Evolutionary conservation across 2,329 filamentous ascomycete species (phyloP).

Genomic region (Talaromyces pinophilus): DNA sequence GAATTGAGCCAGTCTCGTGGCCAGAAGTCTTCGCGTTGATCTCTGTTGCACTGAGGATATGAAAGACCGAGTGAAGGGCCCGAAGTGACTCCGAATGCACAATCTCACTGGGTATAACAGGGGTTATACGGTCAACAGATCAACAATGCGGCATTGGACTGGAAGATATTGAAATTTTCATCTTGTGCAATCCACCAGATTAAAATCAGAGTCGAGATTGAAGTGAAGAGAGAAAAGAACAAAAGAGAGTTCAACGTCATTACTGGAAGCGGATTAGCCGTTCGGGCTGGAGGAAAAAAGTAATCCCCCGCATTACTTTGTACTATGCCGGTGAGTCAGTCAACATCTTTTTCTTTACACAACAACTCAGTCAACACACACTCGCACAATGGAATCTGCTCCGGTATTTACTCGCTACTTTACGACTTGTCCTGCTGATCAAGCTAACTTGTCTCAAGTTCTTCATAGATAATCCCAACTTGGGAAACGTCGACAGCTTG

Average conservation of each 20-base stretch:
- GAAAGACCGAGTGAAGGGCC: not conserved
- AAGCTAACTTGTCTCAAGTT: slow-evolving; percentile 8
- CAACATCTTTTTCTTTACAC: not conserved
- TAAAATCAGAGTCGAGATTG: not conserved
- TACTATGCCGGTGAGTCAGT: not conserved
- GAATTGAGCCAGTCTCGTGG: not conserved
- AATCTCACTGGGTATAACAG: not conserved
- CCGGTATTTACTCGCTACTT: not conserved
- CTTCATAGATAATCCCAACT: slow-evolving; percentile 58
- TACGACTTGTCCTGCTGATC: not conserved
- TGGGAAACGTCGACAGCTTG: slow-evolving; percentile 70
- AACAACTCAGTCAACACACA: not conserved
- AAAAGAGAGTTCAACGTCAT: not conserved
- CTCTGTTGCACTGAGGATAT: not conserved
- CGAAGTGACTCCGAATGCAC: slow-evolving; percentile 1
- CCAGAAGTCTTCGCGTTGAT: not conserved
- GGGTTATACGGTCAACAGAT: not conserved
- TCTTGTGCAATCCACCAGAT: not conserved
- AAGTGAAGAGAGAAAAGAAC: not conserved
- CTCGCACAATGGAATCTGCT: not conserved
- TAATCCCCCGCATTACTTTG: not conserved
- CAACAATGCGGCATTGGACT: not conserved
- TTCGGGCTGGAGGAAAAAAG: not conserved
- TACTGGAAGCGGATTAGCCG: slow-evolving; percentile 3
- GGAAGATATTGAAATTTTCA: not conserved